Base-by-base conservation (phyloP, 2,329 filamentous ascomycete genomes). In the Aspergillus sp. region DNA sequence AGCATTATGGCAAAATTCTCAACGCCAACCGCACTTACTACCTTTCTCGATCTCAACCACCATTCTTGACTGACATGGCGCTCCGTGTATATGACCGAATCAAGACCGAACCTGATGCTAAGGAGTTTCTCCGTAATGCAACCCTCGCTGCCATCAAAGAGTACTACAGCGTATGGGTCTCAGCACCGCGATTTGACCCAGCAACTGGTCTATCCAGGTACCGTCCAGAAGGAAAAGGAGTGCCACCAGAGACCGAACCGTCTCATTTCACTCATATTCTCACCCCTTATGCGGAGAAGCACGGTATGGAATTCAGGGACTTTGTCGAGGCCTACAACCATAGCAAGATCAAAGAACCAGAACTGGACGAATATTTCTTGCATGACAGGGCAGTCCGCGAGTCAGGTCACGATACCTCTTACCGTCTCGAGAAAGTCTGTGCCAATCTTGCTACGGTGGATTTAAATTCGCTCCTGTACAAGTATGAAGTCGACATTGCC, bases 11-110 rank as follows among this genome's bases (percentile, higher is more conserved):
- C 61, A 98, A 97, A 74, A 95, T 98, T 51, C 81, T 97, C 56
- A 98, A 98, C 69, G 93, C 93, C 45, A 98, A 93, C 49, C 82
- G 93, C 32, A 90, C 90, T 1, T 98, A 98, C 75, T 98, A 98
- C 64, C 82, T 98, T 13, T 86, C 83, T 54, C 85, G 93, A 49
- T 96, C 93, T 2, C 93, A 98, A 69, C 93, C 93, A 2, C 93
- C 93, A 0, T 97, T 98, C 72, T 74, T 98, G 48, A 98, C 93
- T 1, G 93, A 98, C 68, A 96, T 98, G 90, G 87, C 91, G 9
- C 76, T 97, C 44, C 85, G 90, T 47, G 89, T 95, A 38, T 97
- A 93, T 65, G 90, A 96, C 60, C 86, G 86, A 63, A 97, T 96
- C 68, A 89, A 90, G 73, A 84, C 90, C 57, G 86, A 95, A 65